Evolutionary conservation across 2,329 filamentous ascomycete species (phyloP).

Genomic region (Aspergillus uvarum): DNA sequence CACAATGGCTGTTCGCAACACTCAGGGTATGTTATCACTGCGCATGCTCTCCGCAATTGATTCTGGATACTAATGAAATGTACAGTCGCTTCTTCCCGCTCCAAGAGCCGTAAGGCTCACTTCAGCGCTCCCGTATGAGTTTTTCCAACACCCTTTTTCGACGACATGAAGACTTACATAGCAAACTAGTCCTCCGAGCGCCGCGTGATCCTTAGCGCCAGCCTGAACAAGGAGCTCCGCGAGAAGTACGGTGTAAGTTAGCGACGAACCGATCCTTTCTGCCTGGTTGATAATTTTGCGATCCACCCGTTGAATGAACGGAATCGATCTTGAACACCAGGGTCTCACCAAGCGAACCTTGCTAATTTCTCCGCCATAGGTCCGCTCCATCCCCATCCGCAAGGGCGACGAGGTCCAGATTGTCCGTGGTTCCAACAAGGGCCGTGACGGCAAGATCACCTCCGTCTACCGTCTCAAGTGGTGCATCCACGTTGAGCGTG

Average conservation of each 20-base stretch:
- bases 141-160: too few relatives aligned
- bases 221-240: slow-evolving; percentile 92
- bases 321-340: not conserved
- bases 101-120: not conserved
- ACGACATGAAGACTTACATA: not conserved
- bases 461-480: slow-evolving; percentile 99
- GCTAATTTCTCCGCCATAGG: slow-evolving; percentile 51
- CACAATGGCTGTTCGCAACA: not conserved
- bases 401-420: slow-evolving; percentile 96
- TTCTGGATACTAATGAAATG: not conserved
- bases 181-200: slow-evolving; percentile 65
- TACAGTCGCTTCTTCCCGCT: not conserved
- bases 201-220: slow-evolving; percentile 95
- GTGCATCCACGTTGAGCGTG: slow-evolving; percentile 93
- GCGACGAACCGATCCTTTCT: slow-evolving; percentile 1
- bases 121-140: not conserved
- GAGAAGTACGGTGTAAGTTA: slow-evolving; percentile 94
- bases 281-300: not conserved
- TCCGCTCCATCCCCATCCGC: slow-evolving; percentile 93
- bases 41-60: too few relatives aligned
- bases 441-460: slow-evolving; percentile 96
- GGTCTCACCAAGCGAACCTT: not conserved
- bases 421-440: slow-evolving; percentile 92
- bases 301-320: not conserved
- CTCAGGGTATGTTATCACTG: not conserved